Base-by-base conservation (phyloP, 805 yeast genomes). In the Hemisphaericaspora nanyangensis region DNA sequence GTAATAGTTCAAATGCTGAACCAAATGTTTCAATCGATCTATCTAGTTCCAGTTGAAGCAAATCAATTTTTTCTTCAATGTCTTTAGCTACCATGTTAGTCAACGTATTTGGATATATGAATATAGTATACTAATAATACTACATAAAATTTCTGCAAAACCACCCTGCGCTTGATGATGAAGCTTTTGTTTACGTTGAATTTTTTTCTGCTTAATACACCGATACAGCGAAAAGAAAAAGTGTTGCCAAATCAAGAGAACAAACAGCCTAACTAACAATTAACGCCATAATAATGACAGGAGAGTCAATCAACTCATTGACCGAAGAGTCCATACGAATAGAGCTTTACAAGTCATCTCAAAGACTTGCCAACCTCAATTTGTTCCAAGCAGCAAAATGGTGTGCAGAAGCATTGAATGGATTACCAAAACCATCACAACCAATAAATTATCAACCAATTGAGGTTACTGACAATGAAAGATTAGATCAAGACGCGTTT, bases 361-460 rank as follows among this genome's bases (percentile, higher is more conserved):
- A 49, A 16, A 63, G 67, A 4, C 64, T 87, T 15, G 57, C 77
- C 1, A 74, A 76, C 25, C 64, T 86, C 43, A 78, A 84, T 42
- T 66, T 88, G 10, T 71, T 72, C 51, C 80, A 79, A 37, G 80
- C 89, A 0, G 78, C 95, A 3, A 86, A 86, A 64, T 89, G 95
- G 95, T 71, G 67, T 40, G 80, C 87, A 2, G 96, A 88, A 52
- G 95, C 95, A 1, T 63, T 84, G 16, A 74, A 72, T 49, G 95
- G 91, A 0, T 85, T 33, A 38, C 57, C 43, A 27, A 35, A 16
- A n/a, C n/a, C 11, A n/a, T 37, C n/a, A 13, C 46, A 6, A 38
- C 38, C 42, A 13, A 43, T 52, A 10, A 48, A 42, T 29, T 43
- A 33, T 34, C 44, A 46, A 7, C 11, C 38, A 4, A 39, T 39